A percentile compares a stretch with the other conserved stretches of the same genome.
Conservation (phyloP, 441 rosid species). For the Lagerstroemia fauriei region DNA sequence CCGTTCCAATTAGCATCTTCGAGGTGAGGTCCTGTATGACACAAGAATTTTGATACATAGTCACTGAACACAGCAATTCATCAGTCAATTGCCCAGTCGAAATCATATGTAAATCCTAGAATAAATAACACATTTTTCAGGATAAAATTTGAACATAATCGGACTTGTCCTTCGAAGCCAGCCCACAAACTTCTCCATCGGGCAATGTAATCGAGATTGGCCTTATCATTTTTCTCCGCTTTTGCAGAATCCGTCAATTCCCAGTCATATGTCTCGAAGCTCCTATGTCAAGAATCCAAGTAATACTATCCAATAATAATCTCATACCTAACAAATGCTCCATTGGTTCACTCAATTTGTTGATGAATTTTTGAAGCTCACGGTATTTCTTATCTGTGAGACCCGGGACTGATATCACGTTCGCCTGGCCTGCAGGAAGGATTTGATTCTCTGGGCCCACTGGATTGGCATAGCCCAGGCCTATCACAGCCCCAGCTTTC, state of each 20-base stretch:
- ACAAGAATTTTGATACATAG: background rate
- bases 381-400: no score
- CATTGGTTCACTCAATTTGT: background rate
- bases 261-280: background rate
- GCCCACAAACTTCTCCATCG: background rate
- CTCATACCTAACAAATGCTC: background rate
- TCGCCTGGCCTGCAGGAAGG: no score
- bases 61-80: background rate
- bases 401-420: no score
- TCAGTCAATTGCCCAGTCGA: background rate
- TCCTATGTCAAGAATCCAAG: background rate
- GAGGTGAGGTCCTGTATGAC: constrained; percentile 11
- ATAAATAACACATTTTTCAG: background rate
- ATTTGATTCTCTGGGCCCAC: no score
- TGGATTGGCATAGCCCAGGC: no score
- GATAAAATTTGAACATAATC: background rate
- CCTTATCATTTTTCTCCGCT: background rate
- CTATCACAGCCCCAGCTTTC: no score
- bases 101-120: background rate
- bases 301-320: no score
- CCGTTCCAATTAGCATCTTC: constrained; percentile 22
- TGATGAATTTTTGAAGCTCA: no score
- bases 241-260: background rate
- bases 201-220: background rate
- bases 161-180: background rate